These are phyloP conservation scores for Dryadomyces sulphureus DNA, from an alignment of 2,329 filamentous ascomycete species.

Conservation along the genomic window DNA sequence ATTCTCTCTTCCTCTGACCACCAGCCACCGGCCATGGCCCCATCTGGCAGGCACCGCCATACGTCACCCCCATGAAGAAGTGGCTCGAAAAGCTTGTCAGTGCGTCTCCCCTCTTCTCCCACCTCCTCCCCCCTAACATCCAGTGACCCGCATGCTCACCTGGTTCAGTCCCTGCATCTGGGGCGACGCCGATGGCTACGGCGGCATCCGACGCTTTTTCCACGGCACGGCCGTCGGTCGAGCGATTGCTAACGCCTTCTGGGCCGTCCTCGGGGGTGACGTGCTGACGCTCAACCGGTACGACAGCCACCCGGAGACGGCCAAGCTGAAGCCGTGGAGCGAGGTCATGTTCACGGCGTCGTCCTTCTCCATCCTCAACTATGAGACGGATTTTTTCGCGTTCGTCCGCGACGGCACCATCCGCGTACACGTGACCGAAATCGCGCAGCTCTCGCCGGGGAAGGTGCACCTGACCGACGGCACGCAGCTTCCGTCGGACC, in stretches of 20 bases:
- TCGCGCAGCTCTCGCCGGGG: constrained; percentile 27
- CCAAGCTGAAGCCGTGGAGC: constrained; percentile 38
- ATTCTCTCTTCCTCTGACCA: neutral
- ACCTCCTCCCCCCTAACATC: neutral
- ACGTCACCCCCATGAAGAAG: constrained; percentile 52
- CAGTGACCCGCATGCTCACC: constrained; percentile 48
- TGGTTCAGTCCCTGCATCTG: constrained; percentile 67
- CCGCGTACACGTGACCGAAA: constrained; percentile 35
- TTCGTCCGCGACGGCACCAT: constrained; percentile 37
- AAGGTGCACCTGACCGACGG: constrained; percentile 37
- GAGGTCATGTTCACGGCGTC: constrained; percentile 36
- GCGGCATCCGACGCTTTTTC: constrained; percentile 35
- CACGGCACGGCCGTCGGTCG: constrained; percentile 44
- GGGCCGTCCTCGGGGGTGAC: constrained; percentile 40
- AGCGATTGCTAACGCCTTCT: constrained; percentile 40
- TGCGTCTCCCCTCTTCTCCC: constrained; percentile 12
- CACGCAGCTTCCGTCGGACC: constrained; percentile 30
- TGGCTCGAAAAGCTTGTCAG: constrained; percentile 54
- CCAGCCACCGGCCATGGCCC: constrained; percentile 37
- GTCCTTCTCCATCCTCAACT: constrained; percentile 46
- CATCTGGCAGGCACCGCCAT: constrained; percentile 40
- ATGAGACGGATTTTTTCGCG: constrained; percentile 40
- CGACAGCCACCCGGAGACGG: constrained; percentile 34
- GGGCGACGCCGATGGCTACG: constrained; percentile 47
- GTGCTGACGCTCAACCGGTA: constrained; percentile 38